Evolutionary conservation across 257 asterid species (phyloP).

Genomic region (Solanum bulbocastanum): DNA sequence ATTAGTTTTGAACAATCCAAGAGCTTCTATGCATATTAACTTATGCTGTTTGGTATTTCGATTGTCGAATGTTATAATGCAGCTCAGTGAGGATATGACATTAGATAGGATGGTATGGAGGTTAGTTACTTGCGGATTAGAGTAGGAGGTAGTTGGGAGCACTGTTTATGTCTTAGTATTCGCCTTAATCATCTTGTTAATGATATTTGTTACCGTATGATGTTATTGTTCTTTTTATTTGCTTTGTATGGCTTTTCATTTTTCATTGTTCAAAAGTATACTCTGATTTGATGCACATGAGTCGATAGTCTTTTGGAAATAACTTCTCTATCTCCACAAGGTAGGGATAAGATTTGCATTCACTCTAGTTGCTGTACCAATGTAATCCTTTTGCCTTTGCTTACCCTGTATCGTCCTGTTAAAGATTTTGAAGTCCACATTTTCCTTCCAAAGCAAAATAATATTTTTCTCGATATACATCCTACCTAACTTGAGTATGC

Average conservation of each 20-base stretch:
- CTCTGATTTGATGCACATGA: background rate
- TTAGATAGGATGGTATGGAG: background rate
- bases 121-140: background rate
- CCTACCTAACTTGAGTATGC: too few relatives aligned
- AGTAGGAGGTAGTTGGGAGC: background rate
- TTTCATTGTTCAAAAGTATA: background rate
- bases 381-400: background rate
- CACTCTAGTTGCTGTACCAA: background rate
- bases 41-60: background rate
- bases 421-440: background rate
- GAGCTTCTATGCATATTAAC: background rate
- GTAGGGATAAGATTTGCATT: background rate
- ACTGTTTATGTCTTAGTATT: accelerated
- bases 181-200: background rate
- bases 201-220: background rate
- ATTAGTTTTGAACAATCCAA: background rate
- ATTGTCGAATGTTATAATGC: background rate
- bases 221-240: background rate
- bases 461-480: too few relatives aligned
- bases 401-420: background rate
- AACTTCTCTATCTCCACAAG: background rate
- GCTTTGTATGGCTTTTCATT: background rate
- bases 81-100: background rate
- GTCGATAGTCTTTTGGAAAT: too few relatives aligned
- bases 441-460: background rate